Evolutionary conservation across 495 filamentous ascomycete genomes (phyloP).

Genomic region (Polyplosphaeria fusca): DNA sequence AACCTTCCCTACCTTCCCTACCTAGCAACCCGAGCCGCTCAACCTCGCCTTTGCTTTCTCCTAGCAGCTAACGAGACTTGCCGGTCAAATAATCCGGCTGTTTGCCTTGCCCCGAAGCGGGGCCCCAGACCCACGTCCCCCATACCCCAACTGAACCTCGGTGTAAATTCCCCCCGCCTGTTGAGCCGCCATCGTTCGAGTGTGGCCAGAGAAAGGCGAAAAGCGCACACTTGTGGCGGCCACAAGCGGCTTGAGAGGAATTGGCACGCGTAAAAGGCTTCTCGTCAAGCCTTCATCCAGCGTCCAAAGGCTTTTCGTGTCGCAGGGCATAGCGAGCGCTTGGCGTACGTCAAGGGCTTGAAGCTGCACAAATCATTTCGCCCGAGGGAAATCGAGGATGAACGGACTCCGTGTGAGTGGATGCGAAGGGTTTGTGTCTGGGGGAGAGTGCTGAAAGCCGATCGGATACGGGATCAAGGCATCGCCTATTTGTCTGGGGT

Average conservation of each 20-base stretch:
- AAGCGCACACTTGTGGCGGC: background rate
- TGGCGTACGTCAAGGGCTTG: conserved; percentile 4
- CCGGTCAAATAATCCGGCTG: background rate
- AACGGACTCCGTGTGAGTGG: too few species aligned
- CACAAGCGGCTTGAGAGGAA: background rate
- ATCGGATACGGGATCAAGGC: background rate
- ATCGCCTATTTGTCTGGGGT: background rate
- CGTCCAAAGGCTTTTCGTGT: background rate
- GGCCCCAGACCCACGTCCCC: background rate
- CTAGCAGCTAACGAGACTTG: too few species aligned
- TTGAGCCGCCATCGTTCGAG: too few species aligned
- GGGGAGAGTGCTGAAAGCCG: too few species aligned
- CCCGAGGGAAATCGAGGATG: too few species aligned
- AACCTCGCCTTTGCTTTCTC: too few species aligned
- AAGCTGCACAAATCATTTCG: background rate
- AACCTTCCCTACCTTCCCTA: background rate
- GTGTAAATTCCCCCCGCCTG: too few species aligned
- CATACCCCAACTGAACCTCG: background rate
- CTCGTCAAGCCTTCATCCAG: too few species aligned
- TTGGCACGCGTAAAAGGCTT: background rate
- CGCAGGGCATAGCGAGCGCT: background rate
- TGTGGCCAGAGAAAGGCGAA: background rate
- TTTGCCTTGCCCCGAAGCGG: background rate
- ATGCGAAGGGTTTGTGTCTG: too few species aligned
- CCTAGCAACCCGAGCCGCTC: background rate